Evolutionary conservation across 148 eudicot species (phyloP), one percentile per base, ranked within the genome.

Genomic region (Amaranthus hypochondriacus): DNA sequence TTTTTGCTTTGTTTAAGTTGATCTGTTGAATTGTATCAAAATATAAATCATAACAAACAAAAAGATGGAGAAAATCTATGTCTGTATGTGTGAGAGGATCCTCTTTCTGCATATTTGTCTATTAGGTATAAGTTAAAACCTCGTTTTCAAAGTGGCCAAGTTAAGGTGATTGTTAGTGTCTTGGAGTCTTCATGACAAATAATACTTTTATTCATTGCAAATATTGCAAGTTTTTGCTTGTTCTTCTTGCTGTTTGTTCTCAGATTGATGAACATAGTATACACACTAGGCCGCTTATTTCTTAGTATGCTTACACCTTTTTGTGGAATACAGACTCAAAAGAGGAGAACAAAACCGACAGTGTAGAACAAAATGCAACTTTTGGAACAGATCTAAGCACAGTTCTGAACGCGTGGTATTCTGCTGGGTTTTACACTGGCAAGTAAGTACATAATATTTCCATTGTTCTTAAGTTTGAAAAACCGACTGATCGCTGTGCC

Each of bases 381-480:
- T 63, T 78, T 70, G 85, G 77, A 72, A 87, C 96, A 13, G 92
- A 89, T 86, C 85, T 93, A 70, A 80, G 77, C 72, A 86, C 48
- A 73, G 95, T 93, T 68, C 68, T 91, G 75, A 89, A 79, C 79
- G 91, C 98, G 74, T 93, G 98, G 97, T 93, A 86, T 79, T 79
- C 89, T 71, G 98, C 95, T 1, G 98, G 98, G 11, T 81, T 93
- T 75, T 82, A 93, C 84, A 93, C 98, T 76, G 97, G 95, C 83
- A 93, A 89, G 98, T 93, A 81, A 93, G 98, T 79, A 68, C 46
- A 61, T 15, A 48, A n/a, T 60, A 66, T 43, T 9, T 56, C 52
- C 62, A 58, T 11, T 51, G 47, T 71, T 64, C 59, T 52, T 9
- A 62, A 60, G 51, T 67, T 47, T 66, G 15, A 66, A 43, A 8